phyloP scores from a whole-genome alignment of 2,329 filamentous ascomycete genomes.

The Fusarium siculi region DNA sequence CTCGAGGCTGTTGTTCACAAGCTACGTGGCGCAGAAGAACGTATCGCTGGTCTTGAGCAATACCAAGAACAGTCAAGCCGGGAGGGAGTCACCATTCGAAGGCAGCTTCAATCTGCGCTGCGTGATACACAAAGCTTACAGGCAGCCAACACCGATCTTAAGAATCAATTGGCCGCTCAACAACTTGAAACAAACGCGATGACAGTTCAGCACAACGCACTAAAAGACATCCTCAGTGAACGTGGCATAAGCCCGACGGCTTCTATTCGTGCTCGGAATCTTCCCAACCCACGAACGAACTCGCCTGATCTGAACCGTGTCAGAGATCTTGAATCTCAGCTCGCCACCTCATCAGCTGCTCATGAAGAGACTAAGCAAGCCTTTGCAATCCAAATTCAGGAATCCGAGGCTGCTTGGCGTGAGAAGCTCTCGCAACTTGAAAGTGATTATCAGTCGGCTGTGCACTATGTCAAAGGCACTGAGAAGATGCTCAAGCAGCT shows the following conservation, averaged over 20 bases:
- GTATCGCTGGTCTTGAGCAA: constrained; percentile 94
- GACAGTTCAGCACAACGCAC: constrained; percentile 88
- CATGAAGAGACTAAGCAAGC: constrained; percentile 86
- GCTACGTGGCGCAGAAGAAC: constrained; percentile 90
- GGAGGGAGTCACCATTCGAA: constrained; percentile 87
- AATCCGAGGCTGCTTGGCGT: constrained; percentile 88
- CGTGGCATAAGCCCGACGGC: constrained; percentile 84
- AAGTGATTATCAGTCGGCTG: constrained; percentile 96
- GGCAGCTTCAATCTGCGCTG: constrained; percentile 87
- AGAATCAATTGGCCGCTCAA: constrained; percentile 83
- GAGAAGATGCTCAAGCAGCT: constrained; percentile 99
- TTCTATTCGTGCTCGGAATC: constrained; percentile 74
- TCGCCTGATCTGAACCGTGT: constrained; percentile 85
- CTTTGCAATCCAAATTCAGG: constrained; percentile 83
- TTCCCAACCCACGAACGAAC: constrained; percentile 76
- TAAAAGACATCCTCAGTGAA: constrained; percentile 92
- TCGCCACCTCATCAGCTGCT: constrained; percentile 78
- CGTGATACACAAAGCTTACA: constrained; percentile 86
- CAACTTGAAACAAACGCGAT: constrained; percentile 95
- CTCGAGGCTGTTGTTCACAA: constrained; percentile 89
- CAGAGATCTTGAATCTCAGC: constrained; percentile 87
- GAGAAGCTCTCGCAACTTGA: constrained; percentile 94
- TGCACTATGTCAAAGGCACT: constrained; percentile 97
- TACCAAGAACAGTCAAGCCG: constrained; percentile 98
- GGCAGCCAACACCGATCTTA: constrained; percentile 82